phyloP scores from a whole-genome alignment of 306 rosid species.

The Pterocarpus macrocarpus region DNA sequence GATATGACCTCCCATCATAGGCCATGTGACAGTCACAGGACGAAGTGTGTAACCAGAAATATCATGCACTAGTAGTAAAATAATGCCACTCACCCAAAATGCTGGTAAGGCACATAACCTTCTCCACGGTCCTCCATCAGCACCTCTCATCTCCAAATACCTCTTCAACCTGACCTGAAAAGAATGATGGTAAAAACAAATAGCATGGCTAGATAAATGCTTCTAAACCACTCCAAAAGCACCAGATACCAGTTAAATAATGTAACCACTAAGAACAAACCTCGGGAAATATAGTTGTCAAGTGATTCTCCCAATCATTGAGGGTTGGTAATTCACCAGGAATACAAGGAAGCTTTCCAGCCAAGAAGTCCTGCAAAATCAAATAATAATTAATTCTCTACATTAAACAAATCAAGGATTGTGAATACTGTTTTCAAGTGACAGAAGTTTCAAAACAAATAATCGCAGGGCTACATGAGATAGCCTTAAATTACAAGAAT shows the following conservation, averaged over 20 bases:
- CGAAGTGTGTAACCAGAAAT: constrained; percentile 29
- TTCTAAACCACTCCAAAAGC: constrained; percentile 43
- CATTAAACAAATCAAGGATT: constrained; percentile 22
- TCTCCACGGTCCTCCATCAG: constrained; percentile 99
- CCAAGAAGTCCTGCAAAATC: constrained; percentile 85
- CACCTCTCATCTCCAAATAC: constrained; percentile 99
- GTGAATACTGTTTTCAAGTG: background rate
- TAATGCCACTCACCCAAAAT: constrained; percentile 76
- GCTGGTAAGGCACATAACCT: constrained; percentile 98
- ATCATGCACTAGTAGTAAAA: constrained; percentile 31
- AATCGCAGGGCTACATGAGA: constrained; percentile 34
- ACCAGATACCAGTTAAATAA: constrained; percentile 27
- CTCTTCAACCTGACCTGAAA: constrained; percentile 96
- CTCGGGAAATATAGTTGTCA: constrained; percentile 97
- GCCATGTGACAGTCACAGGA: constrained; percentile 20
- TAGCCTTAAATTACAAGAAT: constrained; percentile 47
- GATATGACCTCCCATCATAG: constrained; percentile 21
- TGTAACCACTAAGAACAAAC: constrained; percentile 52
- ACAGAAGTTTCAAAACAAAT: constrained; percentile 22
- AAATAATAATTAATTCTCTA: constrained; percentile 41
- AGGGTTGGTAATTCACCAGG: constrained; percentile 96
- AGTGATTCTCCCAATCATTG: constrained; percentile 98
- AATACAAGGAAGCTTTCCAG: constrained; percentile 80
- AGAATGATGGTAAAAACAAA: constrained; percentile 31
- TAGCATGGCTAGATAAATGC: constrained; percentile 38